A percentile compares a stretch with the other conserved stretches of the same genome.
phyloP scores from a whole-genome alignment of 2,329 filamentous ascomycete species.

The Aspergillus ochraceus region DNA sequence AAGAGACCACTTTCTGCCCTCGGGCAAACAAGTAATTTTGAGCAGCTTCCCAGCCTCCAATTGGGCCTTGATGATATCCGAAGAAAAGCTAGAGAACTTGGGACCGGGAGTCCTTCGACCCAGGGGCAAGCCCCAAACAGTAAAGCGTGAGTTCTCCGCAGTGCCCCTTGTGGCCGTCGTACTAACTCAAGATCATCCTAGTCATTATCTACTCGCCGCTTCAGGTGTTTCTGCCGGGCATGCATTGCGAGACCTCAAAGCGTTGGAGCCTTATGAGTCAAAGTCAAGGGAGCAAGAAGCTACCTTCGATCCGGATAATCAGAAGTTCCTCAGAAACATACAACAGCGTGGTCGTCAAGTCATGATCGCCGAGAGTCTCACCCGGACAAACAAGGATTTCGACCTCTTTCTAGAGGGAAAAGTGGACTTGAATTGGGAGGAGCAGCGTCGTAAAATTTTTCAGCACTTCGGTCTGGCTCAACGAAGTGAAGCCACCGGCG shows the following conservation, averaged over 20 bases:
- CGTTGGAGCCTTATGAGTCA: constrained; percentile 69
- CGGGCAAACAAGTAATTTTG: constrained; percentile 55
- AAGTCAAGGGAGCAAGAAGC: constrained; percentile 35
- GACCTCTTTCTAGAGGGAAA: constrained; percentile 93
- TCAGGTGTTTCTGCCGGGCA: constrained; percentile 88
- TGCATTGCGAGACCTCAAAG: constrained; percentile 81
- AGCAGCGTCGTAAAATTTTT: constrained; percentile 88
- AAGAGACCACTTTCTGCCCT: constrained; percentile 69
- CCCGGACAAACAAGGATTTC: constrained; percentile 86
- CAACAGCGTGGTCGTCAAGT: constrained; percentile 88
- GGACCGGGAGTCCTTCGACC: constrained; percentile 58
- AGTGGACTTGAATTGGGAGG: constrained; percentile 92
- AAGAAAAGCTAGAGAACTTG: constrained; percentile 72
- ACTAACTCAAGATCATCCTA: constrained; percentile 34
- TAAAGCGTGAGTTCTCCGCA: constrained; percentile 52
- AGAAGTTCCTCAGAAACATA: constrained; percentile 78
- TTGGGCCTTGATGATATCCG: constrained; percentile 87
- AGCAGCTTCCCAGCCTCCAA: constrained; percentile 84
- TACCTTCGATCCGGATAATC: constrained; percentile 55
- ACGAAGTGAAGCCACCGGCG: constrained; percentile 44
- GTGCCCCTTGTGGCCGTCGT: background rate
- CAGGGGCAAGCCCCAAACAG: constrained; percentile 45
- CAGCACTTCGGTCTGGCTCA: constrained; percentile 84
- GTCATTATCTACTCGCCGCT: constrained; percentile 88
- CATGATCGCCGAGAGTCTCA: constrained; percentile 88